These are phyloP conservation scores for Endoconidiophora polonica DNA, from an alignment of 2,329 filamentous ascomycete species.

Conservation along the genomic window DNA sequence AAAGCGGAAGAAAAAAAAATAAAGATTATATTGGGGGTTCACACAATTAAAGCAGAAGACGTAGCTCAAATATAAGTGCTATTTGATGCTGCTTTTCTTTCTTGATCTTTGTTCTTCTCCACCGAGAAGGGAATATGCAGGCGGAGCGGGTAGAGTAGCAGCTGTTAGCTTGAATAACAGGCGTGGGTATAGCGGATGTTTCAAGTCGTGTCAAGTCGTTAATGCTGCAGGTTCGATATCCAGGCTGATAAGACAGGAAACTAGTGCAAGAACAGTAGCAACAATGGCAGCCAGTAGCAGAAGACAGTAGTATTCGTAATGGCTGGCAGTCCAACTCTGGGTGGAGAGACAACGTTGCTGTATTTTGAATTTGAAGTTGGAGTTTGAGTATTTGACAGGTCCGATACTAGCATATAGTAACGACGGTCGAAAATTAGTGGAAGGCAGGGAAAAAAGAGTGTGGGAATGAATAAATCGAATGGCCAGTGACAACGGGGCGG, in stretches of 20 bases:
- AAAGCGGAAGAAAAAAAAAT: background rate
- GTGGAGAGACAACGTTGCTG: background rate
- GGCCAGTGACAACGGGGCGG: background rate
- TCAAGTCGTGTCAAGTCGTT: background rate
- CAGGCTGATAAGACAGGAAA: background rate
- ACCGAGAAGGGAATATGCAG: background rate
- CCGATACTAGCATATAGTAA: background rate
- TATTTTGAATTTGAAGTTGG: background rate
- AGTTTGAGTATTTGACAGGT: background rate
- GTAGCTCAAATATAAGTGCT: too few relatives aligned
- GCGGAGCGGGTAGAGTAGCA: background rate
- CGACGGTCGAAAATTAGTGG: background rate
- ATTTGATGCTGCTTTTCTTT: background rate
- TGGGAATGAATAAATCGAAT: too few relatives aligned
- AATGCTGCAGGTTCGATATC: background rate
- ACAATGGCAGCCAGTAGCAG: background rate
- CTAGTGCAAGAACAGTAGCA: too few relatives aligned
- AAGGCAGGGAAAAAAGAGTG: background rate
- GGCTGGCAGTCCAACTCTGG: background rate
- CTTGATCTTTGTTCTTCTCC: background rate
- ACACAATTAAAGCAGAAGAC: too few relatives aligned
- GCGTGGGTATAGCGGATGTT: constrained; percentile 4
- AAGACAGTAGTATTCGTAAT: background rate
- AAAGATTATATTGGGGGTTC: background rate
- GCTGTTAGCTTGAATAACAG: background rate